These are phyloP conservation scores for Annulohypoxylon bovei DNA, from an alignment of 495 filamentous ascomycete genomes.

Conservation along the genomic window DNA sequence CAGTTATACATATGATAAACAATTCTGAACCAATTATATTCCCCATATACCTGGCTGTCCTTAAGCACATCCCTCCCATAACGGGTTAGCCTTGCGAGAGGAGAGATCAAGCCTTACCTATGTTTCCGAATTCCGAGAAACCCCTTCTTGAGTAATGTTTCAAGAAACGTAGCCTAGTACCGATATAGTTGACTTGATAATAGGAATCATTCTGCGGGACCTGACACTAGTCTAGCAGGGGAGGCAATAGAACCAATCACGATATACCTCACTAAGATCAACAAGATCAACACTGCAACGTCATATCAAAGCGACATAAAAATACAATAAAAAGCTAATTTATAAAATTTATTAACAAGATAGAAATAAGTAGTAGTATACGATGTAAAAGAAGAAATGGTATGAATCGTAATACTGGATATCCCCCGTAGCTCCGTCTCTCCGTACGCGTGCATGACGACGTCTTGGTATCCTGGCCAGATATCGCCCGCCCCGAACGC, in stretches of 20 bases:
- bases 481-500: constrained; percentile 12
- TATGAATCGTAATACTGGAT: constrained; percentile 25
- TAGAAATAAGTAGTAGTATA: constrained; percentile 5
- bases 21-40: too few species aligned
- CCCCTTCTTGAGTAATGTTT: too few species aligned
- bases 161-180: background rate
- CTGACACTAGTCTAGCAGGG: too few species aligned
- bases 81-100: too few species aligned
- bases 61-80: too few species aligned
- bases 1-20: background rate
- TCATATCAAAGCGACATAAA: background rate
- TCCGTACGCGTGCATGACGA: constrained; percentile 1
- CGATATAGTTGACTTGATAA: background rate
- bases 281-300: background rate
- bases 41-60: too few species aligned
- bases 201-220: background rate
- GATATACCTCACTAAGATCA: background rate
- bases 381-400: constrained; percentile 7
- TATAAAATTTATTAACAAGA: constrained; percentile 29
- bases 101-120: too few species aligned
- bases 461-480: constrained; percentile 4
- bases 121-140: too few species aligned
- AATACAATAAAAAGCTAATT: constrained; percentile 1
- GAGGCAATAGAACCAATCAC: background rate
- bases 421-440: constrained; percentile 16